These are phyloP conservation scores for Aegilops bicornis DNA, from an alignment of 176 grass and related monocot genomes.

Conservation along the genomic window DNA sequence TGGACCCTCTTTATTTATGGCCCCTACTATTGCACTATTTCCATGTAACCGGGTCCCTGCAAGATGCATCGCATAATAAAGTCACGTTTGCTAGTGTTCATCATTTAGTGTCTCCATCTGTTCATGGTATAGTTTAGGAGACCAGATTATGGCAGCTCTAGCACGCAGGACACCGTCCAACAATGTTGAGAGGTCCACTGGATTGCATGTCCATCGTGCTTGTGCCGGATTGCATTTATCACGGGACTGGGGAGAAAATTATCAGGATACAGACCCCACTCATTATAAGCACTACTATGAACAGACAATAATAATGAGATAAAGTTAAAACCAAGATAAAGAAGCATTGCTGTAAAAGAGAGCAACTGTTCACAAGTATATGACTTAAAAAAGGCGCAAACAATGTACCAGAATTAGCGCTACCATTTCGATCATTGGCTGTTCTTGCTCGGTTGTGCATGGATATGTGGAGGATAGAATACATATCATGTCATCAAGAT, in stretches of 20 bases:
- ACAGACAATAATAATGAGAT: slow-evolving; percentile 20
- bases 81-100: slow-evolving; percentile 36
- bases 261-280: background rate
- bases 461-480: slow-evolving; percentile 8
- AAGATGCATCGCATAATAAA: slow-evolving; percentile 25
- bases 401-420: background rate
- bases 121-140: slow-evolving; percentile 28
- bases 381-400: background rate
- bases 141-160: slow-evolving; percentile 31
- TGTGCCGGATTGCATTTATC: slow-evolving; percentile 38
- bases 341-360: background rate
- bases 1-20: slow-evolving; percentile 38
- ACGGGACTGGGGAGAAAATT: background rate
- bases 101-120: slow-evolving; percentile 17
- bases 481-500: slow-evolving; percentile 10
- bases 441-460: background rate
- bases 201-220: background rate
- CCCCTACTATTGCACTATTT: slow-evolving; percentile 36
- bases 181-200: slow-evolving; percentile 25
- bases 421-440: slow-evolving; percentile 7
- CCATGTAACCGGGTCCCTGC: slow-evolving; percentile 19
- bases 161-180: slow-evolving; percentile 6
- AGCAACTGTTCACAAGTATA: slow-evolving; percentile 9
- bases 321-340: slow-evolving; percentile 23
- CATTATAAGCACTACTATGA: background rate